These are phyloP conservation scores for Phaeosphaeriaceae sp. DNA, from an alignment of 2,329 filamentous ascomycete genomes.

Conservation along the genomic window DNA sequence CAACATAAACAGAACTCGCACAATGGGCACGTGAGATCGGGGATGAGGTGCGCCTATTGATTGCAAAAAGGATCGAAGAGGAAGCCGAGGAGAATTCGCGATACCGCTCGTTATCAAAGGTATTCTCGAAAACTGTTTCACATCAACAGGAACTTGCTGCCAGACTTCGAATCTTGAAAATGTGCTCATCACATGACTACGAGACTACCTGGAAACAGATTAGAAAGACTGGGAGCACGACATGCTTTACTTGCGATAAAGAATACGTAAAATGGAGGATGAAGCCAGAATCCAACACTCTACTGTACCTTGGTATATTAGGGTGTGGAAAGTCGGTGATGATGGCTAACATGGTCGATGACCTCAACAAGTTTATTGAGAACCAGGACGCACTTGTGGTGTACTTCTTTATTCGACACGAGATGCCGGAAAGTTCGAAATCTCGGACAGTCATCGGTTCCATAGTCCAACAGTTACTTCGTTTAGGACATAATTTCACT, in stretches of 20 bases:
- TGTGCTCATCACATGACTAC: constrained; percentile 52
- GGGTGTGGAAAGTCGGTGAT: constrained; percentile 56
- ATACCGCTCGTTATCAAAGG: constrained; percentile 25
- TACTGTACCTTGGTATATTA: constrained; percentile 50
- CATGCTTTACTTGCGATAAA: constrained; percentile 22
- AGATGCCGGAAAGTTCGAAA: constrained; percentile 27
- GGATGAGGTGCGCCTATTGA: constrained; percentile 35
- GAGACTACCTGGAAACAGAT: constrained; percentile 51
- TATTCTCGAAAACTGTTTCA: constrained; percentile 21
- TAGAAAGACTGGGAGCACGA: constrained; percentile 49
- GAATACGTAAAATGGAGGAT: constrained; percentile 41
- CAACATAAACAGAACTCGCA: neutral
- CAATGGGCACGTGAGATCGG: constrained; percentile 35
- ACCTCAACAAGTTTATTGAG: constrained; percentile 15
- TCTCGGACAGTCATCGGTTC: constrained; percentile 31
- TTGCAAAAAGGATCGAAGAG: constrained; percentile 13
- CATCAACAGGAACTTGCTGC: constrained; percentile 19
- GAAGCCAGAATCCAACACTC: constrained; percentile 26
- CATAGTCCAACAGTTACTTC: constrained; percentile 47
- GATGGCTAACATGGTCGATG: constrained; percentile 52
- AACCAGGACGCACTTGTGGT: constrained; percentile 10
- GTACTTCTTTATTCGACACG: constrained; percentile 36
- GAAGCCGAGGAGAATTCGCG: constrained; percentile 34
- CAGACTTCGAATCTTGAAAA: constrained; percentile 43
- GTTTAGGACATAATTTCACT: constrained; percentile 22